Evolutionary conservation across 78 protist genomes (phyloP).

Genomic region (Speleostelium caveatum): DNA sequence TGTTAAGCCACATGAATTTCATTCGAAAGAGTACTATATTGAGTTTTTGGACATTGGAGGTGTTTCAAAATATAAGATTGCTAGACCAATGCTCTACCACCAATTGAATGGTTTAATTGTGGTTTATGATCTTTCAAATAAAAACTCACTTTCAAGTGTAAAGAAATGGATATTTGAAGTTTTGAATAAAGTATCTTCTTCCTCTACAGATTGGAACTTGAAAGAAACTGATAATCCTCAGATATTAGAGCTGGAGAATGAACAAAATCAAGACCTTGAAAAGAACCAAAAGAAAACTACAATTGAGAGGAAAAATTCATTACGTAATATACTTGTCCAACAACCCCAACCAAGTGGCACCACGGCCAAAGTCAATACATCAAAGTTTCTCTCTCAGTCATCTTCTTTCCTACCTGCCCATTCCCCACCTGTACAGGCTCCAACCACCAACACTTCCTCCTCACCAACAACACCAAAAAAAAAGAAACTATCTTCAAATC

Average conservation of each 20-base stretch:
- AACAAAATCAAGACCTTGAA: not conserved
- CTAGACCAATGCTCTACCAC: slow-evolving; percentile 57
- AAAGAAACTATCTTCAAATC: not conserved
- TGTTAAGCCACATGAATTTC: slow-evolving; percentile 50
- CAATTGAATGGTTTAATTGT: slow-evolving; percentile 66
- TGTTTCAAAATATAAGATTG: slow-evolving; percentile 29
- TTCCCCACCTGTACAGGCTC: not conserved
- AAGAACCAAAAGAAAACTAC: not conserved
- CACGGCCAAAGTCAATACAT: not conserved
- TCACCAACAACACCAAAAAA: not conserved
- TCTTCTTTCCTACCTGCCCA: slow-evolving; percentile 11
- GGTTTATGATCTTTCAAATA: slow-evolving; percentile 69
- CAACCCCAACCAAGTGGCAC: not conserved
- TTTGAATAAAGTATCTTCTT: slow-evolving; percentile 1
- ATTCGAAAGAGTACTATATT: slow-evolving; percentile 68
- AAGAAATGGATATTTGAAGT: slow-evolving; percentile 79
- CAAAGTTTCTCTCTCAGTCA: slow-evolving; percentile 13
- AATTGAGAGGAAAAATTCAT: not conserved
- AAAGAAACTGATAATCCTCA: slow-evolving; percentile 37
- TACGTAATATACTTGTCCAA: too few species aligned
- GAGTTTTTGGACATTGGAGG: slow-evolving; percentile 78
- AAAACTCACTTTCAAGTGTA: slow-evolving; percentile 42
- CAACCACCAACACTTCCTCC: not conserved
- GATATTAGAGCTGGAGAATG: slow-evolving; percentile 20
- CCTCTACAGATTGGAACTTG: slow-evolving; percentile 22